phyloP scores from a whole-genome alignment of 75 land plant species.

The Sequoiadendron giganteum region DNA sequence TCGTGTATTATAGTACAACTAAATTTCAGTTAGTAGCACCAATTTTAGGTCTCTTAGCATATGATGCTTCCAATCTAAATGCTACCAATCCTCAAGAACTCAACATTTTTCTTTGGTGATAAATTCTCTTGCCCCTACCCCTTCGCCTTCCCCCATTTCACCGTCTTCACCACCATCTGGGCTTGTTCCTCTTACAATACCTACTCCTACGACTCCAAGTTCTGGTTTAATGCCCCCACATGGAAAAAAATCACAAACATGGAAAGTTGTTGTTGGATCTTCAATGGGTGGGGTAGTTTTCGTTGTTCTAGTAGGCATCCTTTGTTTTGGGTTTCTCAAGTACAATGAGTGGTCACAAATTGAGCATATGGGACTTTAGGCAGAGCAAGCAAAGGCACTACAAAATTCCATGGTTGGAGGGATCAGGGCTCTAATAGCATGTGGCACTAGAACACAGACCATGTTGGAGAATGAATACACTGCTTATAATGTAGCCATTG shows the following conservation, averaged over 20 bases:
- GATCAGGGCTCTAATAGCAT: slow-evolving; percentile 67
- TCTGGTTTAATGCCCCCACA: not conserved
- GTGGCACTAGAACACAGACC: slow-evolving; percentile 64
- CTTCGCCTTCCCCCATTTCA: not conserved
- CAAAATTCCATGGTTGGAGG: slow-evolving; percentile 46
- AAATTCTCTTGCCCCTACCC: slow-evolving; percentile 20
- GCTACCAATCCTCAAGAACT: slow-evolving; percentile 22
- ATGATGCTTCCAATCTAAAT: slow-evolving; percentile 25
- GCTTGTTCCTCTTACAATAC: not conserved
- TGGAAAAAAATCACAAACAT: slow-evolving; percentile 21
- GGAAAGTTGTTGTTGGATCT: slow-evolving; percentile 51
- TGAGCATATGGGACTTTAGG: slow-evolving; percentile 51
- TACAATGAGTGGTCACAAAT: slow-evolving; percentile 23
- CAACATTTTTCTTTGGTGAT: slow-evolving; percentile 66
- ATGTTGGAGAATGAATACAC: slow-evolving; percentile 41
- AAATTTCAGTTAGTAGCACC: slow-evolving; percentile 47
- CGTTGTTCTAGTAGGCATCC: slow-evolving; percentile 27
- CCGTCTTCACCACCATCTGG: not conserved
- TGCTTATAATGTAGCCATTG: slow-evolving; percentile 17
- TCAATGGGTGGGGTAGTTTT: slow-evolving; percentile 37
- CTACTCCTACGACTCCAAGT: not conserved
- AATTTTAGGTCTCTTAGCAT: slow-evolving; percentile 55
- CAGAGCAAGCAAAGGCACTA: slow-evolving; percentile 62
- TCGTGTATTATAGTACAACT: slow-evolving; percentile 21
- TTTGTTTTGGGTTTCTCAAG: slow-evolving; percentile 21